Evolutionary conservation across 345 rosid species (phyloP).

Genomic region (Moricandia moricandioides): DNA sequence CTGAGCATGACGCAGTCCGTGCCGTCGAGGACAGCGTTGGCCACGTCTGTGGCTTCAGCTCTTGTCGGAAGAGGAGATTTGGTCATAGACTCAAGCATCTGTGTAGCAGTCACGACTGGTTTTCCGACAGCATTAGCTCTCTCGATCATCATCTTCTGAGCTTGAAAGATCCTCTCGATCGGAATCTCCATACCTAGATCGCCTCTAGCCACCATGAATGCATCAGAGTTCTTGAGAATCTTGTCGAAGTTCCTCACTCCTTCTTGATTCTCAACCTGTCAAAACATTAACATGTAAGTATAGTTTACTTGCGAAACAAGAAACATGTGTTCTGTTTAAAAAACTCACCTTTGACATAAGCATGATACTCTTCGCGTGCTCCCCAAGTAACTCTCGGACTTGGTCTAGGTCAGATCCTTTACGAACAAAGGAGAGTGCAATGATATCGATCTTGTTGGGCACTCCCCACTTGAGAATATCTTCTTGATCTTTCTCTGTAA

Average conservation of each 20-base stretch:
- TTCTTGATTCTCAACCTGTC: constrained; percentile 73
- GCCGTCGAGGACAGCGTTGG: constrained; percentile 75
- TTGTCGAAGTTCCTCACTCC: constrained; percentile 62
- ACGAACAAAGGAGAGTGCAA: neutral
- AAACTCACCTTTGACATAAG: too few species aligned
- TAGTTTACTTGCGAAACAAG: neutral
- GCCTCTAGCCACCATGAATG: constrained; percentile 81
- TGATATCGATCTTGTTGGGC: neutral
- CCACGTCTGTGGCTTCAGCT: constrained; percentile 80
- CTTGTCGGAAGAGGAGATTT: constrained; percentile 69
- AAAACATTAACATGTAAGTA: neutral
- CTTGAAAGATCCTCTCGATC: constrained; percentile 65
- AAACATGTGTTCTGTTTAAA: neutral
- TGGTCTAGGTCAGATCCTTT: neutral
- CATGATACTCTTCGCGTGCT: too few species aligned
- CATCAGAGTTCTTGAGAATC: constrained; percentile 60
- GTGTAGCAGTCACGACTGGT: constrained; percentile 58
- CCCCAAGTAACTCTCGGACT: too few species aligned
- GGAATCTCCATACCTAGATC: constrained; percentile 84
- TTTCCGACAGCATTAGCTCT: constrained; percentile 64
- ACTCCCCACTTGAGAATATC: neutral
- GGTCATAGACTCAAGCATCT: constrained; percentile 74
- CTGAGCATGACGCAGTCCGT: constrained; percentile 78
- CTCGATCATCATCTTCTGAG: constrained; percentile 66
- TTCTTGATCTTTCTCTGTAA: neutral